Percentiles rank a stretch among this genome's conserved stretches.
These are phyloP conservation scores for Skeletonema potamos DNA, from an alignment of 108 stramenopile species.

Conservation along the genomic window DNA sequence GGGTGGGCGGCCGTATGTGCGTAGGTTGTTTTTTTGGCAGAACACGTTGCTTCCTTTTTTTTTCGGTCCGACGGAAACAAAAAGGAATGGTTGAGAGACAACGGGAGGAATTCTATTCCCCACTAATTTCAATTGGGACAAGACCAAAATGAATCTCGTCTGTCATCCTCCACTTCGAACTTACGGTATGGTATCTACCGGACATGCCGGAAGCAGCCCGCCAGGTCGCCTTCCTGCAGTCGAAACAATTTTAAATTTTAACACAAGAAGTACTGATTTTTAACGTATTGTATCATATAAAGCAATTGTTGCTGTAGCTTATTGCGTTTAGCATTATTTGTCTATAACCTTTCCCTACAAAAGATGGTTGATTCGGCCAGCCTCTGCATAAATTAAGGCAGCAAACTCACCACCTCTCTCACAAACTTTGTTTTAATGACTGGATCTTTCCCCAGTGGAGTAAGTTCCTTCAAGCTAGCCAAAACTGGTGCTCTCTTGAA, in stretches of 20 bases:
- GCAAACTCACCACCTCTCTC: constrained; percentile 37
- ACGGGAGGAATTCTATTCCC: background rate
- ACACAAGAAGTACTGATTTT: too few relatives aligned
- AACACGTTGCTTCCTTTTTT: background rate
- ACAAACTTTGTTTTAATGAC: constrained; percentile 25
- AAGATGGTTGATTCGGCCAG: background rate
- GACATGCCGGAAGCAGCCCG: too few relatives aligned
- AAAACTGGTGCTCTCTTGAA: constrained; percentile 46
- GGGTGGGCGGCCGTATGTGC: background rate
- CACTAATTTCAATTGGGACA: background rate
- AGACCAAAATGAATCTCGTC: too few relatives aligned
- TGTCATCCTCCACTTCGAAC: too few relatives aligned
- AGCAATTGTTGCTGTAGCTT: background rate
- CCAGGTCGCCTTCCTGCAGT: too few relatives aligned
- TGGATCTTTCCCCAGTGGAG: constrained; percentile 26
- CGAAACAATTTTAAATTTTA: too few relatives aligned
- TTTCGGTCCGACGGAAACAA: background rate
- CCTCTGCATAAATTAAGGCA: constrained; percentile 13
- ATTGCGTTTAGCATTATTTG: background rate
- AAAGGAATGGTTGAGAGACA: background rate
- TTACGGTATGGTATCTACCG: too few relatives aligned
- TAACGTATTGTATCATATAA: too few relatives aligned
- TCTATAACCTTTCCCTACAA: background rate
- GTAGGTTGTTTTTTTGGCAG: background rate
- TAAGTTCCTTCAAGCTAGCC: constrained; percentile 41